Evolutionary conservation across 148 eudicot genomes (phyloP), one percentile per base, ranked within the genome.

Genomic region (Rhododendron henanense): DNA sequence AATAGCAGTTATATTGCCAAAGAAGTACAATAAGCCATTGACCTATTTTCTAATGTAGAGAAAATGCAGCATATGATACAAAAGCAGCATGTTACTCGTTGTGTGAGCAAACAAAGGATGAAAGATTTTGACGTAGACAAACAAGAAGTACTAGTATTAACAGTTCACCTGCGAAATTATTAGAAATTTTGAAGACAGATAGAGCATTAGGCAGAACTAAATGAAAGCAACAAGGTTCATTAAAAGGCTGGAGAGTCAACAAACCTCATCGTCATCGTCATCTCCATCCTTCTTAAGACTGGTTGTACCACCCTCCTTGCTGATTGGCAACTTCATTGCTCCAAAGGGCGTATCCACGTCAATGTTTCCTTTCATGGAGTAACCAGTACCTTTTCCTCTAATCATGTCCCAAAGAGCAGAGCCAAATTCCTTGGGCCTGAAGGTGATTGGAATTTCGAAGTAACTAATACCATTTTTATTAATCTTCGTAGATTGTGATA

Each of bases 391-490:
- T 88, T 84, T 94, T 82, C 99, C 98, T 87, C 98, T 91, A 11
- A 97, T 97, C 95, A 97, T 94, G 85, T 95, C 98, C 98, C 99
- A 97, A 71, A 97, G 88, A 69, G 96, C 96, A 51, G 98, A 94
- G n/a, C 98, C 98, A 87, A 91, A 93, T 28, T 95, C 96, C 91
- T 95, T 97, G 14, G 99, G 98, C 89, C 93, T 93, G 84, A 97
- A 97, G 51, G 95, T 93, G 83, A 97, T 89, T 0, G 99, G 99
- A 89, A 95, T 87, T 15, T 95, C 86, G 51, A 97, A 84, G 76
- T 86, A 85, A 69, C 89, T 88, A 45, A 91, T 86, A 48, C 98
- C 98, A 76, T 91, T 91, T 74, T 91, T 92, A n/a, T 86, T 94
- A 73, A 97, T 65, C 23, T 91, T 94, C 44, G 91, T 90, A 61